Base-by-base conservation (phyloP, 352 stramenopile genomes). In the Pythium angustatum region DNA sequence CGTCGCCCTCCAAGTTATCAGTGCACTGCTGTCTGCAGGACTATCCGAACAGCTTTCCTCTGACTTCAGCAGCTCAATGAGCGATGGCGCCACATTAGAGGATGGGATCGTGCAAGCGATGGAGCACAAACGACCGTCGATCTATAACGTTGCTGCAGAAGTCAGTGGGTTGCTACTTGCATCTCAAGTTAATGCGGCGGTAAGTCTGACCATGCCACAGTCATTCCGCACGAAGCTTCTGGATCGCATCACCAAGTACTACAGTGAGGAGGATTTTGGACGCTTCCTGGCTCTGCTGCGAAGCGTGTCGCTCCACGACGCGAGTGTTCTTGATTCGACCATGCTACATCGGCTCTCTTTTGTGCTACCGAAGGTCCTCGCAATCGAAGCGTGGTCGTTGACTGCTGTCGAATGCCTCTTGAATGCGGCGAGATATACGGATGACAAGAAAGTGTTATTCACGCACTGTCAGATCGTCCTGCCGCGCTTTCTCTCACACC, bases 311-410 rank as follows among this genome's bases (percentile, higher is more conserved):
- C 60, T 90, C 21, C 78, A 94, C 54, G 53, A 85, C 7, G 60
- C 78, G 12, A 51, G 66, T 53, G 71, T 90, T 17, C 67, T 94
- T 10, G 80, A 91, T 44, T 74, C 72, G 3, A 68, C 78, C n/a
- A 92, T 91, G 84, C 68, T 94, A 14, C 73, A 91, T 40, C 79
- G 83, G 2, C 24, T 94, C 21, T 78, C 79, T 5, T 91, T 86
- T 22, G 75, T 92, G 11, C 58, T 94, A 0, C 80, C 82, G 14
- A 85, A 80, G 22, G 76, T 83, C 48, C 51, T 88, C 40, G 57
- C 66, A 5, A 73, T 91, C 17, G 81, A 91, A 65, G 54, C 70
- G 5, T 91, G 84, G 84, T 77, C 80, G 48, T 64, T 81, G 27
- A 62, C 79, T 40, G 80, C 79, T 8, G 69, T 71, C 24, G 80